Conservation (phyloP, 495 filamentous ascomycete species). For the Chaetomidium leptoderma region DNA sequence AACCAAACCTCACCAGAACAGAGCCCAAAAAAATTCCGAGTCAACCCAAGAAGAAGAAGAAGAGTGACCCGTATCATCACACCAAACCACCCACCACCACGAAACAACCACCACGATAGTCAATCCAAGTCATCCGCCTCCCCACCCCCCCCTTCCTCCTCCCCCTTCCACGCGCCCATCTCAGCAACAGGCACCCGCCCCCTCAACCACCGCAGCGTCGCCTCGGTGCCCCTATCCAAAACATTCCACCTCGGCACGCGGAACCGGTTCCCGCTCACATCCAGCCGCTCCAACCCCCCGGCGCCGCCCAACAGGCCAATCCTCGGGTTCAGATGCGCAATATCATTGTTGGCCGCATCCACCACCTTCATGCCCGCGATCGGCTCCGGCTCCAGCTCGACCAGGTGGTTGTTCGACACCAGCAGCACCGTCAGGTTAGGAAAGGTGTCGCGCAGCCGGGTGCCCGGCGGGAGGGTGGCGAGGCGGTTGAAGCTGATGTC, state of each 20-base stretch:
- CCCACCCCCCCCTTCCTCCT: constrained; percentile 32
- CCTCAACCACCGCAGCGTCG: constrained; percentile 76
- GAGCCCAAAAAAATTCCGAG: not conserved
- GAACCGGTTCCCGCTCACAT: constrained; percentile 78
- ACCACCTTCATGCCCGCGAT: constrained; percentile 70
- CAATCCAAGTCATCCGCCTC: constrained; percentile 35
- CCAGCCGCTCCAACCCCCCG: constrained; percentile 49
- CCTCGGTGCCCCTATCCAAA: constrained; percentile 82
- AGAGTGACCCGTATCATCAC: no score
- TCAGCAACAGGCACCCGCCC: constrained; percentile 70
- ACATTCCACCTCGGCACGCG: constrained; percentile 82
- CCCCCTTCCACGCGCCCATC: constrained; percentile 44
- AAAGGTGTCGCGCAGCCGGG: constrained; percentile 49
- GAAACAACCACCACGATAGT: constrained; percentile 2
- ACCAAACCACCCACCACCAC: not conserved
- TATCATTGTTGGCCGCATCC: constrained; percentile 79
- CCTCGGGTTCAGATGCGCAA: constrained; percentile 68
- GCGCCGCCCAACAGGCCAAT: constrained; percentile 66
- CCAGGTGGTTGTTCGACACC: constrained; percentile 70
- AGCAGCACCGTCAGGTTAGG: constrained; percentile 63
- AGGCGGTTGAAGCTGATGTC: constrained; percentile 79
- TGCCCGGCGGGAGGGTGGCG: constrained; percentile 57
- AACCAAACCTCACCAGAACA: not conserved
- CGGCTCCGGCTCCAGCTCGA: constrained; percentile 65
- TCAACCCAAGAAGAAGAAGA: no score